Percentiles rank a stretch among this genome's conserved stretches.
These are phyloP conservation scores for Kodamaea sp. DNA, from an alignment of 1,139 yeast species.

Conservation along the genomic window DNA sequence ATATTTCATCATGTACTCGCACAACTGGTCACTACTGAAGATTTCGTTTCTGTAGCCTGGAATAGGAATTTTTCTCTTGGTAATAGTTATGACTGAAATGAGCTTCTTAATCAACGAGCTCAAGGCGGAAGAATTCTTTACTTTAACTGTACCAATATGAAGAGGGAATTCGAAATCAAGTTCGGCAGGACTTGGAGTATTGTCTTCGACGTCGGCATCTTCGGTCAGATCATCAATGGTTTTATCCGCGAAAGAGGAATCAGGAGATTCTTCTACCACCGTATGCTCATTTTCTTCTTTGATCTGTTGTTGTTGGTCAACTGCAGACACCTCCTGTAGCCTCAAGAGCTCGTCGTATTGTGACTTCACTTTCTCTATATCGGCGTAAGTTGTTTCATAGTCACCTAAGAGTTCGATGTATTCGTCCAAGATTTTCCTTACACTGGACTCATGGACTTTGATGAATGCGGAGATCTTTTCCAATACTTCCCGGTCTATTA, in stretches of 20 bases:
- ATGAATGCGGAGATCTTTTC: conserved; percentile 38
- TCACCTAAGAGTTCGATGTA: conserved; percentile 28
- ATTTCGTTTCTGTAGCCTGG: conserved; percentile 45
- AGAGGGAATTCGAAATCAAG: conserved; percentile 34
- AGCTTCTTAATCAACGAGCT: conserved; percentile 25
- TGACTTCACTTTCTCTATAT: conserved; percentile 30
- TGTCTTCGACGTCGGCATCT: neutral
- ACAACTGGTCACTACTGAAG: conserved; percentile 42
- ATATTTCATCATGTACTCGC: conserved; percentile 28
- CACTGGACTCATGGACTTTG: conserved; percentile 39
- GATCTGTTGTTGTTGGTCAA: conserved; percentile 9
- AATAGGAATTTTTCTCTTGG: conserved; percentile 37
- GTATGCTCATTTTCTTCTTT: conserved; percentile 13
- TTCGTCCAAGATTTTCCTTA: conserved; percentile 26
- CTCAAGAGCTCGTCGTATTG: conserved; percentile 36
- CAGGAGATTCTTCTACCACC: conserved; percentile 7
- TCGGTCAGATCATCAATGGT: conserved; percentile 5
- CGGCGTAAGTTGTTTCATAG: conserved; percentile 26
- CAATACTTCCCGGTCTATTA: conserved; percentile 39
- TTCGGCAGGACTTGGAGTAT: conserved; percentile 4
- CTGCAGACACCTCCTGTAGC: conserved; percentile 29
- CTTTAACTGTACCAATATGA: conserved; percentile 28
- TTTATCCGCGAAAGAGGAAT: conserved; percentile 5
- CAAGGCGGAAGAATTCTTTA: conserved; percentile 21
- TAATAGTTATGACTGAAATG: conserved; percentile 27